Evolutionary conservation across 2,329 filamentous ascomycete species (phyloP).

Genomic region (Alternaria angustiovoidea): DNA sequence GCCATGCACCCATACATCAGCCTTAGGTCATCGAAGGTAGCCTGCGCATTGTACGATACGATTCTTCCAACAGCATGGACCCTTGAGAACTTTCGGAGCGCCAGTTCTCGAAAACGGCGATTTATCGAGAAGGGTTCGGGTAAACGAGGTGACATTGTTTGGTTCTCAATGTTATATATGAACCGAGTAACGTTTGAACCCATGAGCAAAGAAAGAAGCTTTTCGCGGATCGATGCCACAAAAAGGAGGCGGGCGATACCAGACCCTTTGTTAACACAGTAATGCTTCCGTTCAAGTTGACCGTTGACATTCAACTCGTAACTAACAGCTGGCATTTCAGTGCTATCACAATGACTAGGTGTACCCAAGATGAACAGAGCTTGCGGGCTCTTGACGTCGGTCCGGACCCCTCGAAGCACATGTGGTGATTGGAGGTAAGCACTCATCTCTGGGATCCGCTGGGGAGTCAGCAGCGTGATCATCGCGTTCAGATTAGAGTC

Average conservation of each 20-base stretch:
- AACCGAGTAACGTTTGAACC: not conserved
- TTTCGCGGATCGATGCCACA: not conserved
- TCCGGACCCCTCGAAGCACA: not conserved
- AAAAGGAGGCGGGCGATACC: not conserved
- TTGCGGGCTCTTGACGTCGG: not conserved
- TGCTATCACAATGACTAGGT: not conserved
- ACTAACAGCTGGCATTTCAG: not conserved
- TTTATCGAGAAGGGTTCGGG: not conserved
- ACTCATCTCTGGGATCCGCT: not conserved
- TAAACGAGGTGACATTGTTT: not conserved
- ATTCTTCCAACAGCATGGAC: not conserved
- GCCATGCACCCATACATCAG: not conserved
- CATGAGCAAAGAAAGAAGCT: not conserved
- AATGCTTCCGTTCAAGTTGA: not conserved
- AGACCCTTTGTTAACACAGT: not conserved
- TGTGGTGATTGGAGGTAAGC: not conserved
- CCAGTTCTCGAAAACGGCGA: not conserved
- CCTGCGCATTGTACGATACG: not conserved
- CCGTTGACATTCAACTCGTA: not conserved
- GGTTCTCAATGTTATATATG: not conserved
- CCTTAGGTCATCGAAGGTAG: not conserved
- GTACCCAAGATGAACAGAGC: not conserved
- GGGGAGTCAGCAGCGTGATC: not conserved
- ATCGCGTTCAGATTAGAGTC: not conserved
- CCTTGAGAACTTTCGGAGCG: not conserved